These are phyloP conservation scores for Brassica incana DNA, from an alignment of 345 rosid genomes.

Conservation along the genomic window DNA sequence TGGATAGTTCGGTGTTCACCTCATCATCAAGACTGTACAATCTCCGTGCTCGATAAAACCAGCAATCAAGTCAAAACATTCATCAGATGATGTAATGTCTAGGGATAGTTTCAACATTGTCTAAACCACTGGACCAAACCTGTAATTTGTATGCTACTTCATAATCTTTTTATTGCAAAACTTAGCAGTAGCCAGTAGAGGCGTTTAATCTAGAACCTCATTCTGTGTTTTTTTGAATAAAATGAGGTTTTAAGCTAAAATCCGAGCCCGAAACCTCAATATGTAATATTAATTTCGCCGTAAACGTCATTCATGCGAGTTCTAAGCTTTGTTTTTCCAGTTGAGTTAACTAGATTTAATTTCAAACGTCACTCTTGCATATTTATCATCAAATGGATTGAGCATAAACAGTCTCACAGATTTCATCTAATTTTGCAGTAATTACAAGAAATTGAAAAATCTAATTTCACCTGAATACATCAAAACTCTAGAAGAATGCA, in stretches of 20 bases:
- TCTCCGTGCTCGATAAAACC: slow-evolving; percentile 28
- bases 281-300: no score
- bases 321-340: not conserved
- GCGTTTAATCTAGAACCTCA: not conserved
- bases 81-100: not conserved
- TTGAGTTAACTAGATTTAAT: no score
- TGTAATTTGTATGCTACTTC: no score
- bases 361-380: no score
- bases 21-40: slow-evolving; percentile 26
- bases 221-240: no score
- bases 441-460: no score
- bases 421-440: no score
- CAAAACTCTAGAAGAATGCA: not conserved
- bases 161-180: not conserved
- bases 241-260: not conserved
- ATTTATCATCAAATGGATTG: no score
- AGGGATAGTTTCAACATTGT: not conserved
- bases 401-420: no score
- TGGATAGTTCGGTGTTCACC: slow-evolving; percentile 32
- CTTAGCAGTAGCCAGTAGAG: no score
- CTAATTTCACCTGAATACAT: not conserved
- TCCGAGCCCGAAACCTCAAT: no score
- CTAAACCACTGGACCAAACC: not conserved
- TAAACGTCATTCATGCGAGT: no score
- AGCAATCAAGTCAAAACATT: not conserved